Percentiles rank a stretch among this genome's conserved stretches.
These are phyloP conservation scores for Psidium friedrichsthalianum DNA, from an alignment of 345 rosid genomes.

Conservation along the genomic window DNA sequence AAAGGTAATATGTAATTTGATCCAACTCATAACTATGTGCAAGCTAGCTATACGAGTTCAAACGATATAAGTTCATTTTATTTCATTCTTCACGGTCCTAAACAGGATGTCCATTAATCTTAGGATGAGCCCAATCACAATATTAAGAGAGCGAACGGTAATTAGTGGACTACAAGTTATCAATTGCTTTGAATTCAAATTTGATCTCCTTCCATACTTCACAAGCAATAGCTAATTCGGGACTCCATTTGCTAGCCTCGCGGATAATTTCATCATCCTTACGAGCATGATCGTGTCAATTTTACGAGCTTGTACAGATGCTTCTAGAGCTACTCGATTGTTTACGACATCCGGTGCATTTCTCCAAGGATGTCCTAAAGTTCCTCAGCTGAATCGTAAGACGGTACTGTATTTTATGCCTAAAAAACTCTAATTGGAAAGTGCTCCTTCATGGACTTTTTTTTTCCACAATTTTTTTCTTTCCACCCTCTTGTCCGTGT, in stretches of 20 bases:
- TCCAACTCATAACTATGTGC: neutral
- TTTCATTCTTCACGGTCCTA: neutral
- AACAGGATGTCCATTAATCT: neutral
- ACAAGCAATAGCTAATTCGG: neutral
- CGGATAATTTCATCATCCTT: slow-evolving; percentile 8
- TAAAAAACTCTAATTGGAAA: neutral
- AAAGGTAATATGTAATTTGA: neutral
- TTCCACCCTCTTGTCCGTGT: neutral
- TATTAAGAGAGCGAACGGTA: no score
- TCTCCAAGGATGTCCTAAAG: neutral
- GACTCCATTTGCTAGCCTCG: slow-evolving; percentile 5
- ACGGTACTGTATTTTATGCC: neutral
- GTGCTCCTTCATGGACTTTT: neutral
- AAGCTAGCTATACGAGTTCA: neutral
- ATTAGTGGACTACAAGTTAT: no score
- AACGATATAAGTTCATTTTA: neutral
- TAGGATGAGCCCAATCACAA: neutral
- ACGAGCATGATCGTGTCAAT: neutral
- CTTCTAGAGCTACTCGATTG: no score
- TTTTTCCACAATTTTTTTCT: neutral
- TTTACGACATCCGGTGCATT: neutral
- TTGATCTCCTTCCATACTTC: neutral
- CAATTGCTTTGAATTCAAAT: neutral
- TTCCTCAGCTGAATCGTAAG: neutral
- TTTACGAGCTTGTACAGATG: no score